Evolutionary conservation across 2,329 filamentous ascomycete species (phyloP).

Genomic region (Aphanocladium album): DNA sequence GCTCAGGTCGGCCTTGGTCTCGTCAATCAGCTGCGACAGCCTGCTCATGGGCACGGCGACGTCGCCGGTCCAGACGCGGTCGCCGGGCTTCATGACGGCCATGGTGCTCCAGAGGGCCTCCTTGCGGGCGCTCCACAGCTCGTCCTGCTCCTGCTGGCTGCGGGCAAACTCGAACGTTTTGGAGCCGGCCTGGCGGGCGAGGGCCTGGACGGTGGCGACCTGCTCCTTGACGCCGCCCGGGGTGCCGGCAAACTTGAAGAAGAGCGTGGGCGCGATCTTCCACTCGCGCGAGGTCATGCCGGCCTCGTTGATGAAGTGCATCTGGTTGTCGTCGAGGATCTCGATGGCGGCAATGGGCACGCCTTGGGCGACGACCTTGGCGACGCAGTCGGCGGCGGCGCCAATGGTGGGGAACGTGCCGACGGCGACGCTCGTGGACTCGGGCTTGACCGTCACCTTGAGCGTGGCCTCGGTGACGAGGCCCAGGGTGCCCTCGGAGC

Average conservation of each 20-base stretch:
- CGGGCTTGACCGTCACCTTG: constrained; percentile 77
- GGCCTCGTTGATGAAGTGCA: constrained; percentile 63
- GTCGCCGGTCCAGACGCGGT: constrained; percentile 80
- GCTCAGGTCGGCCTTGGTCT: constrained; percentile 50
- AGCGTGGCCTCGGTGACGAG: constrained; percentile 87
- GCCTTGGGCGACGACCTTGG: constrained; percentile 71
- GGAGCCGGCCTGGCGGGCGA: constrained; percentile 58
- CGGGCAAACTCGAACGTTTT: constrained; percentile 74
- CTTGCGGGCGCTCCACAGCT: constrained; percentile 80
- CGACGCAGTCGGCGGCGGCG: constrained; percentile 72
- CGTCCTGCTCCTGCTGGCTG: constrained; percentile 62
- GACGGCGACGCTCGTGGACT: constrained; percentile 76
- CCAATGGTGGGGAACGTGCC: constrained; percentile 55
- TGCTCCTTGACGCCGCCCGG: constrained; percentile 71
- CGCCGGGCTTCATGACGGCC: constrained; percentile 58
- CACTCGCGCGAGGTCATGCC: constrained; percentile 62
- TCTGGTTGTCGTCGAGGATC: constrained; percentile 88
- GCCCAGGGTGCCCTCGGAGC: constrained; percentile 85
- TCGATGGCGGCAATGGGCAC: constrained; percentile 88
- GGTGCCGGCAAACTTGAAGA: constrained; percentile 80
- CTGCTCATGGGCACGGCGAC: constrained; percentile 77
- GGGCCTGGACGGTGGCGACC: constrained; percentile 58
- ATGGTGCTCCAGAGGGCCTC: constrained; percentile 79
- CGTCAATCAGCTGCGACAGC: constrained; percentile 70
- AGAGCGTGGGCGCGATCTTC: constrained; percentile 70